Evolutionary conservation across 768 basidiomycete genomes (phyloP), one percentile per base, ranked within the genome.

Genomic region (Xerocomellus intermedius): DNA sequence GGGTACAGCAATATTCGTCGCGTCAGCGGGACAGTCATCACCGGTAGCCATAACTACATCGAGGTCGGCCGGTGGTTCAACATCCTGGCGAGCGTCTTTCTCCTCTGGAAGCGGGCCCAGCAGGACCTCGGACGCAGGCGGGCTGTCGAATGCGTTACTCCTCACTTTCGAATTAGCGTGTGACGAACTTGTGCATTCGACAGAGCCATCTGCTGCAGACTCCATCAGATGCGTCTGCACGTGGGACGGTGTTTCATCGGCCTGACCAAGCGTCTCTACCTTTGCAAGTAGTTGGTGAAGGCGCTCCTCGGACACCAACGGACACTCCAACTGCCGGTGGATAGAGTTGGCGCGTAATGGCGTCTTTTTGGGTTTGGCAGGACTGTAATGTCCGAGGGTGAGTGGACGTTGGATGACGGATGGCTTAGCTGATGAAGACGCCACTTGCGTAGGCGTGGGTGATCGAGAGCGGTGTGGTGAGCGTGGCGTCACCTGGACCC

Each of bases 221-320:
- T 43, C 47, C 7, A 44, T 22, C 24, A 30, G 38, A 44, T 52
- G 42, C 26, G 35, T 44, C 19, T n/a, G 48, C 41, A 52, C 45
- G 24, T 62, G 54, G 13, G 54, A 13, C 22, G 57, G 16, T 35
- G 36, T 37, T 33, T 51, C 60, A 42, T 50, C 38, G 9, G n/a
- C 50, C 17, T 51, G 56, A 24, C 35, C 50, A 45, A 70, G 62
- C 5, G 59, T 58, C 19, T 53, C 53, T 8, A 66, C 52, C 37
- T 64, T 52, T 5, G 48, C 55, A 5, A 60, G 62, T 7, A 72
- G 44, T 8, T 51, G 59, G n/a, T 58, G 21, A 21, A 64, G 38
- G 33, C 66, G 69, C 52, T 72, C 69, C 57, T 64, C 60, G 66
- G 70, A 66, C 16, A 66, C 51, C 19, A 59, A 28, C 21, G 68